These are phyloP conservation scores for Earliella scabrosa DNA, from an alignment of 1,284 basidiomycete species.

Conservation along the genomic window DNA sequence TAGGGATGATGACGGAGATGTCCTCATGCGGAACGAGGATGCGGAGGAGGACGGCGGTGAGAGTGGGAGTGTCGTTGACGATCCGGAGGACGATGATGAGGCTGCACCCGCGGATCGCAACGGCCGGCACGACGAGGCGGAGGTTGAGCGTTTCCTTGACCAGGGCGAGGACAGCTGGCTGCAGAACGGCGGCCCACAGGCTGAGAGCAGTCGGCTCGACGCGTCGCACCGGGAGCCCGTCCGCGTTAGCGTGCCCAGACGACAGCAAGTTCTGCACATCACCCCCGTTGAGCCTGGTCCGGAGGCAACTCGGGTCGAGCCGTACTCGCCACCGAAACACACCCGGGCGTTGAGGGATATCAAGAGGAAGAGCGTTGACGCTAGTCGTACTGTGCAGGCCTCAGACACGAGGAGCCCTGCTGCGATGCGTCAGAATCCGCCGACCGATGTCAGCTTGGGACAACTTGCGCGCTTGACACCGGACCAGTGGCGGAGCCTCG, in stretches of 20 bases:
- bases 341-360: constrained; percentile 23
- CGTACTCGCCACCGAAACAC: constrained; percentile 27
- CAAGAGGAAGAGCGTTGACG: constrained; percentile 10
- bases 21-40: not conserved
- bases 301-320: no score
- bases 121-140: constrained; percentile 6
- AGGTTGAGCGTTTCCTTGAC: constrained; percentile 14
- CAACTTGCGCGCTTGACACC: not conserved
- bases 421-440: no score
- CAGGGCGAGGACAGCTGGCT: constrained; percentile 8
- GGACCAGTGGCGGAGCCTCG: constrained; percentile 7
- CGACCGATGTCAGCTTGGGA: not conserved
- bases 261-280: no score
- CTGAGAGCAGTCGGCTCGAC: constrained; percentile 20
- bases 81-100: not conserved
- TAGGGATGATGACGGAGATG: not conserved
- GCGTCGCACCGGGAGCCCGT: not conserved
- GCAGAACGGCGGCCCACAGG: constrained; percentile 9
- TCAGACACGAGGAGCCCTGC: not conserved
- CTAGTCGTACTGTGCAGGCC: constrained; percentile 4
- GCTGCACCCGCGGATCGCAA: no score
- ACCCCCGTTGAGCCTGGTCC: not conserved
- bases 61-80: no score
- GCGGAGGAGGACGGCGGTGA: not conserved
- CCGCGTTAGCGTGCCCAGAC: no score